Conservation (phyloP, 371 early-diverging fungal genomes). For the Zopfochytrium polystomum region DNA sequence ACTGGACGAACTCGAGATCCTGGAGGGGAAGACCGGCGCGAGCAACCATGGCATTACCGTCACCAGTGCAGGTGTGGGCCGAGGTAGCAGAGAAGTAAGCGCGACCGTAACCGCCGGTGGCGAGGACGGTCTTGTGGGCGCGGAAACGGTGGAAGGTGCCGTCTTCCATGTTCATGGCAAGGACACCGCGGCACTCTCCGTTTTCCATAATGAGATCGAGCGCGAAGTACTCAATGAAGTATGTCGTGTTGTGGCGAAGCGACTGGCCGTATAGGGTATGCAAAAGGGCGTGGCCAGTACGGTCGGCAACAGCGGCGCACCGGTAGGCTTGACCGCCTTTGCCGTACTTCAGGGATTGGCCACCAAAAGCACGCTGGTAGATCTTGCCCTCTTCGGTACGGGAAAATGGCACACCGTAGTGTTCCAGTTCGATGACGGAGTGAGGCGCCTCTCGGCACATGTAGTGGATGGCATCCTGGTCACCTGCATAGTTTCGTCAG, state of each 20-base stretch:
- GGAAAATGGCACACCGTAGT: constrained; percentile 97
- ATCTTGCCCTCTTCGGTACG: constrained; percentile 95
- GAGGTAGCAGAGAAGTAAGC: constrained; percentile 98
- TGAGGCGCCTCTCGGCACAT: constrained; percentile 93
- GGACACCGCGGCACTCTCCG: constrained; percentile 93
- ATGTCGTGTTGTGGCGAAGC: constrained; percentile 90
- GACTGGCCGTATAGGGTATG: constrained; percentile 97
- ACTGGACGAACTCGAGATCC: constrained; percentile 62
- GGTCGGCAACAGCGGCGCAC: constrained; percentile 96
- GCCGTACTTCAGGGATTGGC: constrained; percentile 24
- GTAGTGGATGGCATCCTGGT: constrained; percentile 98
- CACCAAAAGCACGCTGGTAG: constrained; percentile 96
- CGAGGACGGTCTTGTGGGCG: constrained; percentile 95
- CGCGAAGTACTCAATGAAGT: constrained; percentile 98
- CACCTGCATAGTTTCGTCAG: constrained; percentile 44
- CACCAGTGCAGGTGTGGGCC: constrained; percentile 85
- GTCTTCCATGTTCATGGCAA: constrained; percentile 96
- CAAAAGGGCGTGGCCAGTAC: constrained; percentile 96
- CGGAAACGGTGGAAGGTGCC: constrained; percentile 96
- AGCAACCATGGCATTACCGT: constrained; percentile 62
- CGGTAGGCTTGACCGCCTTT: constrained; percentile 95
- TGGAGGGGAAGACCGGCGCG: constrained; percentile 58
- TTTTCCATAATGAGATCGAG: constrained; percentile 97
- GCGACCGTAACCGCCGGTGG: constrained; percentile 98
- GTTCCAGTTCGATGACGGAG: constrained; percentile 94